These are phyloP conservation scores for Chaetomium olivaceum DNA, from an alignment of 2,329 filamentous ascomycete species.

Conservation along the genomic window DNA sequence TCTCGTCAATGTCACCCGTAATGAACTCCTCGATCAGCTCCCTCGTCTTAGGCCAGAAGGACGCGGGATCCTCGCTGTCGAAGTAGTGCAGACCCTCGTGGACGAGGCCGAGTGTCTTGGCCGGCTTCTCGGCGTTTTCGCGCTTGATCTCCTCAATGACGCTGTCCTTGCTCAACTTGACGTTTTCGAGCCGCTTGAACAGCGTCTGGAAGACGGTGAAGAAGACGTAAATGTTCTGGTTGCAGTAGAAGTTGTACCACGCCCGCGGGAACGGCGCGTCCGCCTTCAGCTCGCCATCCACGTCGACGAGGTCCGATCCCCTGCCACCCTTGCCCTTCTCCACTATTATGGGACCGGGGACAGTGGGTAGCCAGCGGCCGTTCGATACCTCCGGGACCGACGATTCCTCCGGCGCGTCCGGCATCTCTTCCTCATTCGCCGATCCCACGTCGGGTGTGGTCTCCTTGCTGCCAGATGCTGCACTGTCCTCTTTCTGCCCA, in stretches of 20 bases:
- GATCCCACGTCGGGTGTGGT: slow-evolving; percentile 84
- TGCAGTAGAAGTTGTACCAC: slow-evolving; percentile 87
- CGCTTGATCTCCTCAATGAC: slow-evolving; percentile 74
- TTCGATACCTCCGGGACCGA: slow-evolving; percentile 62
- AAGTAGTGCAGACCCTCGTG: slow-evolving; percentile 81
- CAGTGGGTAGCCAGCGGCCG: slow-evolving; percentile 64
- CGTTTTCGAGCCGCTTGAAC: slow-evolving; percentile 77
- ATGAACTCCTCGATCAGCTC: slow-evolving; percentile 86
- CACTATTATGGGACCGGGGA: slow-evolving; percentile 57
- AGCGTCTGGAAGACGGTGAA: slow-evolving; percentile 91
- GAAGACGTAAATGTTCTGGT: slow-evolving; percentile 90
- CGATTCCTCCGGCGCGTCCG: slow-evolving; percentile 59
- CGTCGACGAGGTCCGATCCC: slow-evolving; percentile 51
- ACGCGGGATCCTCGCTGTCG: slow-evolving; percentile 60
- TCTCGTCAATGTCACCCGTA: slow-evolving; percentile 76
- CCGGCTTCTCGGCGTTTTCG: slow-evolving; percentile 74
- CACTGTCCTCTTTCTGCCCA: slow-evolving; percentile 75
- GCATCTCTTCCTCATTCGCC: slow-evolving; percentile 73
- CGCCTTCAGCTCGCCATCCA: slow-evolving; percentile 65
- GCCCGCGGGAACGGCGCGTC: slow-evolving; percentile 80
- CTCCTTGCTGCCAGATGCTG: slow-evolving; percentile 78
- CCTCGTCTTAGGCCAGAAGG: slow-evolving; percentile 83
- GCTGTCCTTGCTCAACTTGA: slow-evolving; percentile 76
- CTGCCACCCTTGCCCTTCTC: slow-evolving; percentile 32
- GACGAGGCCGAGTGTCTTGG: slow-evolving; percentile 78